Conservation (phyloP, 768 basidiomycete species). For the Lactarius akahatsu region DNA sequence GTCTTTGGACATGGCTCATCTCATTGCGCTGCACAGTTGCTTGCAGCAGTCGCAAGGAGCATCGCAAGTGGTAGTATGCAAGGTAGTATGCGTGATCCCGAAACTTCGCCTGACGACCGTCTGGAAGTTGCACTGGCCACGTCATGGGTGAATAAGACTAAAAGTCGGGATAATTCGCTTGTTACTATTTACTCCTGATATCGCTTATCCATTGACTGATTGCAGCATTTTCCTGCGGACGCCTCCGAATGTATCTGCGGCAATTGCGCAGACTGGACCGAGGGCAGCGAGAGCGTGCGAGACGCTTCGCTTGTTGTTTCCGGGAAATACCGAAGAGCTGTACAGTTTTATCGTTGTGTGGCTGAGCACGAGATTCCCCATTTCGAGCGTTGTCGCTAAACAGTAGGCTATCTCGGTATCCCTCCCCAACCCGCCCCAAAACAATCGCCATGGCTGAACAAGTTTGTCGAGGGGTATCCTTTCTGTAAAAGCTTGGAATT, state of each 20-base stretch:
- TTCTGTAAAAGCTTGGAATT: neutral
- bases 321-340: conserved; percentile 27
- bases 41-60: too few species aligned
- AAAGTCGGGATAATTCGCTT: conserved; percentile 12
- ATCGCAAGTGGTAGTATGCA: neutral
- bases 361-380: conserved; percentile 23
- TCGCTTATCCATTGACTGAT: neutral
- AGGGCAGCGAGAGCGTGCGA: too few species aligned
- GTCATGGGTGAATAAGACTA: neutral
- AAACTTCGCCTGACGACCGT: conserved; percentile 13
- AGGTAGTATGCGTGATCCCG: neutral
- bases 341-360: conserved; percentile 24
- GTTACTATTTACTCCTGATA: neutral
- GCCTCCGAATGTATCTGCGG: neutral
- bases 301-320: neutral
- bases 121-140: conserved; percentile 6
- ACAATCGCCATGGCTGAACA: conserved; percentile 43
- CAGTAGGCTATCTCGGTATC: conserved; percentile 9
- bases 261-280: neutral
- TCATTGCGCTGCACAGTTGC: too few species aligned
- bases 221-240: neutral
- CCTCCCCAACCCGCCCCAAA: conserved; percentile 36
- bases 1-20: too few species aligned
- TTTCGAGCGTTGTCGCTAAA: conserved; percentile 21
- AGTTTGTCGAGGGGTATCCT: conserved; percentile 32